A percentile compares a stretch with the other conserved stretches of the same genome.
Conservation (phyloP, 768 basidiomycete species). For the Suillus ampliporus region DNA sequence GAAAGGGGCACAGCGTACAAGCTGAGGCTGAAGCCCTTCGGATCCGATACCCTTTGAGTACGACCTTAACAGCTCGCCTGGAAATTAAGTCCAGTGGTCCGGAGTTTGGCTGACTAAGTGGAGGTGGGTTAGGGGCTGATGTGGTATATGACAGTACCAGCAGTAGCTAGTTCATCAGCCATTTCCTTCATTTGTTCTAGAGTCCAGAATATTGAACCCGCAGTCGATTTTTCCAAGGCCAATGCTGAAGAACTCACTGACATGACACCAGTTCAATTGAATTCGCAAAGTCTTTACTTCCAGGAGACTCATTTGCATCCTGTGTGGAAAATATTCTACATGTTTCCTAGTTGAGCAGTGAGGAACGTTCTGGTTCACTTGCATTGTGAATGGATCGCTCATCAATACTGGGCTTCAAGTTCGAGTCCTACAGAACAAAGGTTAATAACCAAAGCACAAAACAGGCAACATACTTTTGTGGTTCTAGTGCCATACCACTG, state of each 20-base stretch:
- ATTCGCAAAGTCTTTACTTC: not conserved
- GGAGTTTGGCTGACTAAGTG: too few species aligned
- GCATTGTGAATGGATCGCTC: not conserved
- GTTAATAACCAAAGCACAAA: not conserved
- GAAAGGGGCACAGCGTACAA: too few species aligned
- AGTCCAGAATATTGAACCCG: too few species aligned
- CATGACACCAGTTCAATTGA: not conserved
- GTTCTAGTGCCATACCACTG: not conserved
- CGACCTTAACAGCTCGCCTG: too few species aligned
- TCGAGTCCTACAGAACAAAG: not conserved
- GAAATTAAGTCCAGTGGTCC: too few species aligned
- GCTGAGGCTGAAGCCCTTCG: too few species aligned
- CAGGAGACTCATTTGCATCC: not conserved
- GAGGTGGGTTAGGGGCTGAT: too few species aligned
- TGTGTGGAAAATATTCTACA: not conserved
- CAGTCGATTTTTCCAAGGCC: too few species aligned
- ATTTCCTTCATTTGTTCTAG: too few species aligned
- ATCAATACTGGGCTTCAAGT: constrained; percentile 4
- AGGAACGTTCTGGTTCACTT: not conserved
- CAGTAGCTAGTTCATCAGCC: too few species aligned
- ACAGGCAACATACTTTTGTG: not conserved
- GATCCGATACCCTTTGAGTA: too few species aligned
- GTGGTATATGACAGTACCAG: too few species aligned
- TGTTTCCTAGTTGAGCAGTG: constrained; percentile 4
- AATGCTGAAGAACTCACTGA: not conserved